These are phyloP conservation scores for Penicillium verhagenii DNA, from an alignment of 495 filamentous ascomycete species.

Conservation along the genomic window DNA sequence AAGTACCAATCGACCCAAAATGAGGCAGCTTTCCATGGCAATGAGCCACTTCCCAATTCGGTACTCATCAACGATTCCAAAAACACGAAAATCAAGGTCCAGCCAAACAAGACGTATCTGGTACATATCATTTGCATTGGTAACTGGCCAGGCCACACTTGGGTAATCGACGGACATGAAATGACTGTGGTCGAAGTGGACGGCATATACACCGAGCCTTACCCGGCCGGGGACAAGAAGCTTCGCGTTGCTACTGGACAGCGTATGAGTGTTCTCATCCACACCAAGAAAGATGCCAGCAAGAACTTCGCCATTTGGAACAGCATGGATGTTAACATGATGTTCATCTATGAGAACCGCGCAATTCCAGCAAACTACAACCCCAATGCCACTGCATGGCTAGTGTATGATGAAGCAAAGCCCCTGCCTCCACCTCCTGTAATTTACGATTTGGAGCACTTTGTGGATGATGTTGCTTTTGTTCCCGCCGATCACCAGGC, in stretches of 20 bases:
- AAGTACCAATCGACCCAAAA: conserved; percentile 52
- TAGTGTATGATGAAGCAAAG: conserved; percentile 65
- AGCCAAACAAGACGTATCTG: conserved; percentile 57
- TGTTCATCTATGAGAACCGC: conserved; percentile 44
- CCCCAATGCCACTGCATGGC: conserved; percentile 76
- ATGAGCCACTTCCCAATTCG: conserved; percentile 65
- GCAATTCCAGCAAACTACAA: conserved; percentile 44
- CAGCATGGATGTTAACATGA: conserved; percentile 53
- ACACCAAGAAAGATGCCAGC: conserved; percentile 50
- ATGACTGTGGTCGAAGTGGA: conserved; percentile 72
- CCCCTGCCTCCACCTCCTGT: conserved; percentile 55
- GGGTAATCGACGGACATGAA: conserved; percentile 52
- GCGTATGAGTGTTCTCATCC: conserved; percentile 64
- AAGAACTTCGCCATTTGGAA: conserved; percentile 58
- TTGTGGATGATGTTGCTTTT: conserved; percentile 73
- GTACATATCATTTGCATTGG: conserved; percentile 68
- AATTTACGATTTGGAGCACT: conserved; percentile 56
- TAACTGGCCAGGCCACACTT: conserved; percentile 57
- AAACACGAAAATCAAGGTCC: conserved; percentile 41
- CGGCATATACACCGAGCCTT: conserved; percentile 63
- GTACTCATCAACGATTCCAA: conserved; percentile 67
- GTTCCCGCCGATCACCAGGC: conserved; percentile 65
- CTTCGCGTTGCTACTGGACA: conserved; percentile 68
- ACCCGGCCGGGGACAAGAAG: conserved; percentile 48
- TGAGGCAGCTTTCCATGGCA: conserved; percentile 39